Base-by-base conservation (phyloP, 352 stramenopile genomes). In the Peronospora farinosa region DNA sequence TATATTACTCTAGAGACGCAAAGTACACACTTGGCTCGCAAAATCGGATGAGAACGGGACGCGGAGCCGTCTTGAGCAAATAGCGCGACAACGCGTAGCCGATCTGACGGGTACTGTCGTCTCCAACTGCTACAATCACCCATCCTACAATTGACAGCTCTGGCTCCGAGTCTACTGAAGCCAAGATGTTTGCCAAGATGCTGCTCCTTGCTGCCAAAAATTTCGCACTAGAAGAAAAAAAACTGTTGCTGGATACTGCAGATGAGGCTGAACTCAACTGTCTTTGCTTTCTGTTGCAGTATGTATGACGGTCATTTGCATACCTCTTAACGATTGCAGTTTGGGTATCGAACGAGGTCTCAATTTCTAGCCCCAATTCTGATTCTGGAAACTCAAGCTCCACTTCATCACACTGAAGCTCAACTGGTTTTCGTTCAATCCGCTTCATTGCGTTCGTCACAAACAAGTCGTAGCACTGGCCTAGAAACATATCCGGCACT, bases 11-110 rank as follows among this genome's bases (percentile, higher is more conserved):
- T 38, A 82, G 46, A 30, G 76, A 85, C 45, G 64, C 75, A 69
- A 85, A 91, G 63, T 85, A 91, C 47, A 82, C 60, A 51, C 75
- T 86, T 30, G 80, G 75, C 42, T 88, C 80, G 56, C 77, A 85
- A 60, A 88, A 85, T 55, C 77, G 74, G 39, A 91, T 74, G 36
- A 70, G 66, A 25, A 91, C 65, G 17, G 80, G 80, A 13, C 80
- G 63, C 13, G 63, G 40, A 1, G 77, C 69, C 7, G 80, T 88
- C 69, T 81, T 77, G 38, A 91, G 70, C 49, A 91, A 47, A 50
- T 86, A 88, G 3, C 74, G 73, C 16, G 74, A 75, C 19, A 91
- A 44, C 1, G 58, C 54, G 57, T 91, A 91, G 36, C 75, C 72
- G 13, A 91, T 65, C 35, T 75, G 57, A 17, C 69, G 67, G n/a